These are phyloP conservation scores for Colletotrichum cereale DNA, from an alignment of 2,329 filamentous ascomycete species.

Conservation along the genomic window DNA sequence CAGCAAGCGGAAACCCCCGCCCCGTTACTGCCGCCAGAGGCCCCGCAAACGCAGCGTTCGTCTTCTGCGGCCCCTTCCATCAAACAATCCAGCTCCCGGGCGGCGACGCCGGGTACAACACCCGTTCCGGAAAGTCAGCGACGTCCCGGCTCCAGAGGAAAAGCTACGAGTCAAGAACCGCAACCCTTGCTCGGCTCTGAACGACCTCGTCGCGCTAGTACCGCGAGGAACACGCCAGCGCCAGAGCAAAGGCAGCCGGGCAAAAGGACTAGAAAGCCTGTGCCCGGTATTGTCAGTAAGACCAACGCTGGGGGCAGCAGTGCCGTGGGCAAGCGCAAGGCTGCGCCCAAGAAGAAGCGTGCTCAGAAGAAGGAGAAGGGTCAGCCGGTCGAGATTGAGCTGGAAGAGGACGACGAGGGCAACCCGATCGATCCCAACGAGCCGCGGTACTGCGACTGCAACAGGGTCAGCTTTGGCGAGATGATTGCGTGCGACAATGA, in stretches of 20 bases:
- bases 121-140: conserved; percentile 57
- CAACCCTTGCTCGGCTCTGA: conserved; percentile 63
- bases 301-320: conserved; percentile 72
- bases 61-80: conserved; percentile 44
- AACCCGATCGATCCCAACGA: conserved; percentile 81
- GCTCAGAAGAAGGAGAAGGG: conserved; percentile 63
- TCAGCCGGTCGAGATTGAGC: conserved; percentile 58
- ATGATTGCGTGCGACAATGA: conserved; percentile 90
- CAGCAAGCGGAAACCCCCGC: conserved; percentile 39
- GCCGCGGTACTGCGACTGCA: conserved; percentile 82
- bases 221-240: conserved; percentile 68
- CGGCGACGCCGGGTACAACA: conserved; percentile 52
- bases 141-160: conserved; percentile 66
- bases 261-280: conserved; percentile 76
- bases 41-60: conserved; percentile 41
- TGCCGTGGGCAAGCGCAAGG: conserved; percentile 79
- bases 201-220: conserved; percentile 67
- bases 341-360: conserved; percentile 74
- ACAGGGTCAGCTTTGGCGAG: conserved; percentile 82
- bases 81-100: conserved; percentile 50
- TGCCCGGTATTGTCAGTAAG: conserved; percentile 77
- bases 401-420: conserved; percentile 75
- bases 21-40: conserved; percentile 26
- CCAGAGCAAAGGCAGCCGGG: conserved; percentile 59
- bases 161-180: conserved; percentile 65